Evolutionary conservation across 352 stramenopile species (phyloP).

Genomic region (Pythium dissimile): DNA sequence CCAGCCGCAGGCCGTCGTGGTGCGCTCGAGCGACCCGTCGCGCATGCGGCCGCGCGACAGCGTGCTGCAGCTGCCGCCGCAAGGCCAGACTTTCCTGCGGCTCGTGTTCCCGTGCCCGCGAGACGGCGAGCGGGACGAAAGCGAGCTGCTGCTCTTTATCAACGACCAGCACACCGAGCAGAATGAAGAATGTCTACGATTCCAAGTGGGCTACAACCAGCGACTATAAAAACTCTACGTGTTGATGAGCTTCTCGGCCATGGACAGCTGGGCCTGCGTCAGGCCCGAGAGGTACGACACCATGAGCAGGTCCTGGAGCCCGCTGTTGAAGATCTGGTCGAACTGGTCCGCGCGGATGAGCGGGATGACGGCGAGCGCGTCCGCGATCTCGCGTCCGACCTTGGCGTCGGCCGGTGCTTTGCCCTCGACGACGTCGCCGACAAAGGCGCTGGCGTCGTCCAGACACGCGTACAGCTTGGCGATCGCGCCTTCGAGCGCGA

Average conservation of each 20-base stretch:
- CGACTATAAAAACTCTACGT: conserved; percentile 40
- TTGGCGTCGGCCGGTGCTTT: conserved; percentile 78
- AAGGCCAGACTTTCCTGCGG: conserved; percentile 51
- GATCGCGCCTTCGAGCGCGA: conserved; percentile 78
- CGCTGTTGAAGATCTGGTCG: conserved; percentile 96
- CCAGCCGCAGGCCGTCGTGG: conserved; percentile 67
- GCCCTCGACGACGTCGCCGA: conserved; percentile 88
- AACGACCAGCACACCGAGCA: conserved; percentile 89
- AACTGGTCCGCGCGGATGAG: conserved; percentile 93
- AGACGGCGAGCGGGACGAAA: neutral
- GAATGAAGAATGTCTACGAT: conserved; percentile 92
- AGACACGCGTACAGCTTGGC: conserved; percentile 90
- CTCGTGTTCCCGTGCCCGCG: conserved; percentile 34
- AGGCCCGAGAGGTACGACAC: conserved; percentile 97
- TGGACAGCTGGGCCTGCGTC: conserved; percentile 96
- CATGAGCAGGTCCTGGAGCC: conserved; percentile 98
- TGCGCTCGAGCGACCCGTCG: conserved; percentile 75
- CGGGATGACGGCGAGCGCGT: conserved; percentile 92
- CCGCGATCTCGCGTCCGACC: conserved; percentile 91
- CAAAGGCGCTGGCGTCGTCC: conserved; percentile 85
- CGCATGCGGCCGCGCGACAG: conserved; percentile 73
- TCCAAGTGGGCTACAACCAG: conserved; percentile 70
- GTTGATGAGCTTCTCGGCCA: conserved; percentile 97
- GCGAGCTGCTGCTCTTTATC: conserved; percentile 89
- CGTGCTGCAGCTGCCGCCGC: conserved; percentile 46